Conservation (phyloP, 768 basidiomycete species). For the Russula earlei region DNA sequence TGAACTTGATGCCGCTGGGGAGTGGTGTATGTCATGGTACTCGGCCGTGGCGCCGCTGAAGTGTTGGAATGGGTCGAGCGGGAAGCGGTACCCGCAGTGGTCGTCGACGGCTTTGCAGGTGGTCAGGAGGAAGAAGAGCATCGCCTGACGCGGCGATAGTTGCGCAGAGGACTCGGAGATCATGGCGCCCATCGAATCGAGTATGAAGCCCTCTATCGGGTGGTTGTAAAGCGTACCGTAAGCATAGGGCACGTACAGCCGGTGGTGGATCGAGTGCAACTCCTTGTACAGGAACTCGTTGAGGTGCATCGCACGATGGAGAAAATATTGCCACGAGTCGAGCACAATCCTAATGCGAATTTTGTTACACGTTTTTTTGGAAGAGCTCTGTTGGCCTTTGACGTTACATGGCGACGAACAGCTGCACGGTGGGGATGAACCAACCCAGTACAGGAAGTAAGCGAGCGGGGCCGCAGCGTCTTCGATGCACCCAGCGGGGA, state of each 20-base stretch:
- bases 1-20: conserved; percentile 89
- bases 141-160: conserved; percentile 76
- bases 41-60: conserved; percentile 84
- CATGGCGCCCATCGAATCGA: conserved; percentile 76
- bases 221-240: conserved; percentile 98
- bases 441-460: conserved; percentile 87
- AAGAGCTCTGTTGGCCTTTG: neutral
- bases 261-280: conserved; percentile 90
- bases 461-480: conserved; percentile 34
- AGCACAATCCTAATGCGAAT: conserved; percentile 89
- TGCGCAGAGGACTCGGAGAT: conserved; percentile 60
- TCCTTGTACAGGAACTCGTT: conserved; percentile 87
- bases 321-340: conserved; percentile 98
- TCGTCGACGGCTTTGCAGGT: conserved; percentile 93
- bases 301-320: conserved; percentile 85
- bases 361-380: too few species aligned
- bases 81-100: conserved; percentile 84
- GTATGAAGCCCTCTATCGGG: conserved; percentile 84
- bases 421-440: conserved; percentile 66
- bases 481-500: conserved; percentile 27
- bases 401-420: conserved; percentile 77
- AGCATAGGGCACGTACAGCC: conserved; percentile 93
- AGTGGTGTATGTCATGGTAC: conserved; percentile 98
- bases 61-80: conserved; percentile 87
- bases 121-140: conserved; percentile 72